phyloP scores from a whole-genome alignment of 2,329 filamentous ascomycete genomes.

The Neocucurbitaria cava region DNA sequence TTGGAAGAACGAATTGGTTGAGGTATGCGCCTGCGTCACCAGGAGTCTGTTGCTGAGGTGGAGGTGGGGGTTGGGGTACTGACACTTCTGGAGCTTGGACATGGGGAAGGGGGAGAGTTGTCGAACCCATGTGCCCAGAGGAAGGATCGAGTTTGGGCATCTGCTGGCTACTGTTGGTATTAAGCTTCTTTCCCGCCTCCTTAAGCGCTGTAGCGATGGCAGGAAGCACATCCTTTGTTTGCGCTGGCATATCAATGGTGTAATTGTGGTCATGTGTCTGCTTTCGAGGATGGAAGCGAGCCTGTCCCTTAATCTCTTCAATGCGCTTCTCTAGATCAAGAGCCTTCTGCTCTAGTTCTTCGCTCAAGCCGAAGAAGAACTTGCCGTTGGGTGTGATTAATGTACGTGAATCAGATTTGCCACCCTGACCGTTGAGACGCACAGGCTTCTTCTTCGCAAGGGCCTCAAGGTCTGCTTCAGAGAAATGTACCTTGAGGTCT shows the following conservation, averaged over 20 bases:
- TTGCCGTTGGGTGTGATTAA: slow-evolving; percentile 79
- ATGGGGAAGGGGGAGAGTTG: slow-evolving; percentile 31
- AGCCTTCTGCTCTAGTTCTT: slow-evolving; percentile 73
- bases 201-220: slow-evolving; percentile 46
- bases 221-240: slow-evolving; percentile 40
- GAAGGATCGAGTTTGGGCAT: slow-evolving; percentile 36
- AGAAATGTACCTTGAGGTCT: slow-evolving; percentile 46
- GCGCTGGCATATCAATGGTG: slow-evolving; percentile 20
- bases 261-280: slow-evolving; percentile 21
- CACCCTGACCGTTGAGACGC: slow-evolving; percentile 52
- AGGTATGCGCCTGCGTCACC: slow-evolving; percentile 43
- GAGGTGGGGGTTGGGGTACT: slow-evolving; percentile 18
- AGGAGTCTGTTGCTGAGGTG: slow-evolving; percentile 38
- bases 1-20: slow-evolving; percentile 46
- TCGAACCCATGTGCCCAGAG: slow-evolving; percentile 28
- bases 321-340: slow-evolving; percentile 68
- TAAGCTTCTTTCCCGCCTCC: slow-evolving; percentile 44
- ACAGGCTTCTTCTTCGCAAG: slow-evolving; percentile 64
- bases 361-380: slow-evolving; percentile 73
- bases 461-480: slow-evolving; percentile 52
- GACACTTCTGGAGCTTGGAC: slow-evolving; percentile 29
- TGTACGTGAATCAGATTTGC: slow-evolving; percentile 61
- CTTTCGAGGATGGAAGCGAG: slow-evolving; percentile 41
- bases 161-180: slow-evolving; percentile 30
- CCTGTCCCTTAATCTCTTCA: slow-evolving; percentile 35